phyloP scores from a whole-genome alignment of 192 early-diverging fungal genomes.

The Cetraspora pellucida region DNA sequence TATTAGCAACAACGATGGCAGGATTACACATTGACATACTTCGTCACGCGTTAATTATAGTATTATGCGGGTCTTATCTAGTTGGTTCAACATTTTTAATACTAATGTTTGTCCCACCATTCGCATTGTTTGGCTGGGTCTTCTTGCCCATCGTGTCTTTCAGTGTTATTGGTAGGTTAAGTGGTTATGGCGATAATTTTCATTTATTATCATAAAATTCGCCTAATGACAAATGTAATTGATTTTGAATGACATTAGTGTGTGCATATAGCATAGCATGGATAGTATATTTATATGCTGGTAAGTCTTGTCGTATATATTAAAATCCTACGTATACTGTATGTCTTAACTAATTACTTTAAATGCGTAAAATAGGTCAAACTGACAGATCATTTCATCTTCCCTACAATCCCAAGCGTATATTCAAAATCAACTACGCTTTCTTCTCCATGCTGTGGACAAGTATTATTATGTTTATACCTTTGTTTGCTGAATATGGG shows the following conservation, averaged over 20 bases:
- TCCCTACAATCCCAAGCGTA: conserved; percentile 41
- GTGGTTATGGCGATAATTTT: not conserved
- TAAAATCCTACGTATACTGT: not conserved
- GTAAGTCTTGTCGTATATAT: not conserved
- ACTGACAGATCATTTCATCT: conserved; percentile 42
- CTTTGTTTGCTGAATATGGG: conserved; percentile 39
- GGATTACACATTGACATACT: not conserved
- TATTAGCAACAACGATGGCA: not conserved
- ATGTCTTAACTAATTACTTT: not conserved
- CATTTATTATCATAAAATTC: not conserved
- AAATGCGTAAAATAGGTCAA: conserved; percentile 34
- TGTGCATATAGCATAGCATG: conserved; percentile 22
- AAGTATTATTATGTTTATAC: conserved; percentile 33
- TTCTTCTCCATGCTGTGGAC: conserved; percentile 24
- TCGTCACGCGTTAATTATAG: not conserved
- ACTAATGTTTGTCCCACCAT: conserved; percentile 29
- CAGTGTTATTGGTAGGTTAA: not conserved
- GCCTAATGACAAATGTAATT: not conserved
- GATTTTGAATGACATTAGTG: not conserved
- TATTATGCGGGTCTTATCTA: not conserved
- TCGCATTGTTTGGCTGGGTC: conserved; percentile 19
- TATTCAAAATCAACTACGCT: conserved; percentile 45
- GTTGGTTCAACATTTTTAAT: conserved; percentile 2
- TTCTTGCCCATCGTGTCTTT: not conserved
- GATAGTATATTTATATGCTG: conserved; percentile 22